Evolutionary conservation across 192 early-diverging fungal species (phyloP).

Genomic region (Umbelopsis isabellina): DNA sequence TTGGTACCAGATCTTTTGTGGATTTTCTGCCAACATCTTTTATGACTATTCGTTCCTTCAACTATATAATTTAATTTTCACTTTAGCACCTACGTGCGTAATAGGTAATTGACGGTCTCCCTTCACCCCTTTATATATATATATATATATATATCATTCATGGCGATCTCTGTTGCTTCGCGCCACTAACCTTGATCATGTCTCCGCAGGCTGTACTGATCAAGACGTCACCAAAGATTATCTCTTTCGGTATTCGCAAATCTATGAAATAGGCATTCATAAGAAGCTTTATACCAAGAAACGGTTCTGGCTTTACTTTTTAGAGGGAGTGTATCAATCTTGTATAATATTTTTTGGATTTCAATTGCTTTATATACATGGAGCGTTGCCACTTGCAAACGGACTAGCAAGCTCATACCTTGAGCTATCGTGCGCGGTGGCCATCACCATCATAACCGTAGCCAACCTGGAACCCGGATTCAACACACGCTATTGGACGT

Average conservation of each 20-base stretch:
- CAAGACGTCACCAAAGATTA: conserved; percentile 69
- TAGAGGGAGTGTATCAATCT: conserved; percentile 94
- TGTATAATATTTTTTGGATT: conserved; percentile 83
- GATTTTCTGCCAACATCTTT: conserved; percentile 87
- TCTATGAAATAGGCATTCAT: conserved; percentile 86
- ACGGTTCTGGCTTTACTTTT: conserved; percentile 85
- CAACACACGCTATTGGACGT: conserved; percentile 88
- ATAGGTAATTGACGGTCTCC: conserved; percentile 42
- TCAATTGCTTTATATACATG: conserved; percentile 60
- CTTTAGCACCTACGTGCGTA: conserved; percentile 67
- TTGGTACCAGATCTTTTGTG: conserved; percentile 94
- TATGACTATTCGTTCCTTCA: conserved; percentile 93
- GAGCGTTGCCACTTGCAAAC: conserved; percentile 49
- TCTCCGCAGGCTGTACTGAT: conserved; percentile 60
- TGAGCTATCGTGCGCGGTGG: conserved; percentile 81
- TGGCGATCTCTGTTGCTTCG: background rate
- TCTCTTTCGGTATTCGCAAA: conserved; percentile 58
- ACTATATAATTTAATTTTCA: conserved; percentile 83
- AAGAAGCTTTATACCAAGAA: conserved; percentile 81
- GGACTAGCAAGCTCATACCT: conserved; percentile 61
- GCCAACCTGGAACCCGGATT: conserved; percentile 82
- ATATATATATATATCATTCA: background rate
- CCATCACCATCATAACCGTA: conserved; percentile 75
- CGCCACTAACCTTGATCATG: background rate
- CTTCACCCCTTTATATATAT: conserved; percentile 14